Conservation (phyloP, 768 basidiomycete genomes). For the Russula lepida region DNA sequence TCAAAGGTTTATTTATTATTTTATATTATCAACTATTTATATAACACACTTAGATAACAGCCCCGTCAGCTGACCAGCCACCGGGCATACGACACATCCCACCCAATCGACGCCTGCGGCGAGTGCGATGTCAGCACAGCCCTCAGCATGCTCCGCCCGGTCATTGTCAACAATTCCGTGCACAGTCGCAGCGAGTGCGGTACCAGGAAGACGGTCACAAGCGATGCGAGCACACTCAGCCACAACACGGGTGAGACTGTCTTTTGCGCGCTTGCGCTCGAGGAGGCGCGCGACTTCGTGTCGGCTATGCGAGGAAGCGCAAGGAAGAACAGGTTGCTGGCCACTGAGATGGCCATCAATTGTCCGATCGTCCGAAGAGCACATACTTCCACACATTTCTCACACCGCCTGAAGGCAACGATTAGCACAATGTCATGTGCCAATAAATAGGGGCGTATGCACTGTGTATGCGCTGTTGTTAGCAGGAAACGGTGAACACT, state of each 20-base stretch:
- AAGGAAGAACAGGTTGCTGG: conserved; percentile 53
- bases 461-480: conserved; percentile 51
- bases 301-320: conserved; percentile 28
- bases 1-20: not conserved
- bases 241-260: conserved; percentile 29
- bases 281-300: not conserved
- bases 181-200: conserved; percentile 35
- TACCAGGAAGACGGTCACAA: conserved; percentile 36
- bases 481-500: conserved; percentile 51
- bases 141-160: conserved; percentile 30
- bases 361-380: conserved; percentile 51
- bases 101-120: conserved; percentile 55
- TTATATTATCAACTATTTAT: not conserved
- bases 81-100: conserved; percentile 56
- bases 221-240: conserved; percentile 37
- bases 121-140: conserved; percentile 41
- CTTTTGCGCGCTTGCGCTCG: not conserved
- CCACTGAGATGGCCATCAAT: conserved; percentile 61
- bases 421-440: not conserved
- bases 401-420: conserved; percentile 31
- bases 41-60: not conserved
- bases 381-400: conserved; percentile 58
- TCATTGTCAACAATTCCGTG: conserved; percentile 23
- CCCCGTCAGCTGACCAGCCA: not conserved
- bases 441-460: conserved; percentile 7